Conservation (phyloP, 2,329 filamentous ascomycete genomes). For the Arthrocladium fulminans region DNA sequence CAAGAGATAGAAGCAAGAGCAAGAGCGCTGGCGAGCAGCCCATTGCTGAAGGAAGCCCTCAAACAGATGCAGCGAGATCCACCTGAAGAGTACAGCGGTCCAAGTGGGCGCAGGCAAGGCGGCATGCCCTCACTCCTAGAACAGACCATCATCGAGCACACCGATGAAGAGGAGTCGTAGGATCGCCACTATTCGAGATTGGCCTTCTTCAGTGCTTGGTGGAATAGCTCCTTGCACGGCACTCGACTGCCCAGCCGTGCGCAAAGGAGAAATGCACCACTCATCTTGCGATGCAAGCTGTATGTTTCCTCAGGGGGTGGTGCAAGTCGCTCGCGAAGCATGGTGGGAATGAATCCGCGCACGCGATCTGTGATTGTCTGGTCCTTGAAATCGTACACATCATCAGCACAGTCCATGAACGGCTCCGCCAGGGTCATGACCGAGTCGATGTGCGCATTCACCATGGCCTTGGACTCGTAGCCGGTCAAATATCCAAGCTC, state of each 20-base stretch:
- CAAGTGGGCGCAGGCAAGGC: slow-evolving; percentile 13
- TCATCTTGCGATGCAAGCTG: slow-evolving; percentile 86
- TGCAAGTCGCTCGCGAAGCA: slow-evolving; percentile 79
- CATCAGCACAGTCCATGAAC: slow-evolving; percentile 66
- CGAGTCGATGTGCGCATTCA: slow-evolving; percentile 80
- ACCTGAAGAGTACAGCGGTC: slow-evolving; percentile 3
- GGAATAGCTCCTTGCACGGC: slow-evolving; percentile 71
- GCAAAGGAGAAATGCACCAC: slow-evolving; percentile 88
- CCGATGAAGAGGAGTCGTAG: slow-evolving; percentile 18
- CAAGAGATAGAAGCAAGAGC: slow-evolving; percentile 15
- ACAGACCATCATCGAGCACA: slow-evolving; percentile 22
- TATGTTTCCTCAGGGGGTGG: slow-evolving; percentile 98
- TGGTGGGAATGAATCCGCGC: slow-evolving; percentile 76
- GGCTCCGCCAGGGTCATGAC: slow-evolving; percentile 88
- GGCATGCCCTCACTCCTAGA: slow-evolving; percentile 13
- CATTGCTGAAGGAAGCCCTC: slow-evolving; percentile 17
- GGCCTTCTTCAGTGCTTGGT: slow-evolving; percentile 34
- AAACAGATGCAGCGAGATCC: slow-evolving; percentile 16
- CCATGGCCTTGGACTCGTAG: slow-evolving; percentile 74
- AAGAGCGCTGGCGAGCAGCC: slow-evolving; percentile 16
- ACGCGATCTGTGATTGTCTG: slow-evolving; percentile 97
- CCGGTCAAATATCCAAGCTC: slow-evolving; percentile 86
- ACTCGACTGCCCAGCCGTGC: slow-evolving; percentile 77
- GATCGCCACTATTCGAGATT: background rate
- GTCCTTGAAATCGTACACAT: slow-evolving; percentile 81